A percentile compares a stretch with the other conserved stretches of the same genome.
Conservation (phyloP, 768 basidiomycete species). For the Boletales sp. region DNA sequence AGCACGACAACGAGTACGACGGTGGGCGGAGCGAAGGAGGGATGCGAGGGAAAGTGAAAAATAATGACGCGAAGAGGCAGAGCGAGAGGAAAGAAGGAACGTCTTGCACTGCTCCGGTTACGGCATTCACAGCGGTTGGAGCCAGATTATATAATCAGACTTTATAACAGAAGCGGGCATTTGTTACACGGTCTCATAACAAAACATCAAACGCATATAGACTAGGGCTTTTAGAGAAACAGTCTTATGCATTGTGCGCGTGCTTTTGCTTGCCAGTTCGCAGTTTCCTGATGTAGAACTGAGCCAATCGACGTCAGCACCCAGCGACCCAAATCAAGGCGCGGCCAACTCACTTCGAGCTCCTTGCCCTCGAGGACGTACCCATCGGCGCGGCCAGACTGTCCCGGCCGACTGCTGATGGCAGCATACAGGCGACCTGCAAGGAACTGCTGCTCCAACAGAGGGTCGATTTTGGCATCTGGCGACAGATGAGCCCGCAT, state of each 20-base stretch:
- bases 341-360: constrained; percentile 66
- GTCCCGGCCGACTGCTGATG: constrained; percentile 94
- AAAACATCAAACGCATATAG: constrained; percentile 4
- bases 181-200: not conserved
- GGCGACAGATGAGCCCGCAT: constrained; percentile 15
- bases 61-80: constrained; percentile 31
- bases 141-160: constrained; percentile 21
- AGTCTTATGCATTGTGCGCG: constrained; percentile 52
- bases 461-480: constrained; percentile 89
- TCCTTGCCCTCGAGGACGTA: constrained; percentile 99
- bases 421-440: constrained; percentile 94
- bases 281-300: constrained; percentile 96
- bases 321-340: not conserved
- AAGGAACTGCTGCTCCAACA: constrained; percentile 86
- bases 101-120: constrained; percentile 30
- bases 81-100: constrained; percentile 26
- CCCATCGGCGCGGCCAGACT: constrained; percentile 94
- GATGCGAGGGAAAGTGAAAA: constrained; percentile 15
- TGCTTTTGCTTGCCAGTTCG: constrained; percentile 95
- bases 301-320: constrained; percentile 22
- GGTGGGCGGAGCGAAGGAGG: constrained; percentile 15
- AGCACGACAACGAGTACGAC: constrained; percentile 24
- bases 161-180: not conserved
- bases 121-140: constrained; percentile 18
- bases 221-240: too few species aligned